Evolutionary conservation across 768 basidiomycete species (phyloP), one percentile per base, ranked within the genome.

Genomic region (Boletus barrowsii): DNA sequence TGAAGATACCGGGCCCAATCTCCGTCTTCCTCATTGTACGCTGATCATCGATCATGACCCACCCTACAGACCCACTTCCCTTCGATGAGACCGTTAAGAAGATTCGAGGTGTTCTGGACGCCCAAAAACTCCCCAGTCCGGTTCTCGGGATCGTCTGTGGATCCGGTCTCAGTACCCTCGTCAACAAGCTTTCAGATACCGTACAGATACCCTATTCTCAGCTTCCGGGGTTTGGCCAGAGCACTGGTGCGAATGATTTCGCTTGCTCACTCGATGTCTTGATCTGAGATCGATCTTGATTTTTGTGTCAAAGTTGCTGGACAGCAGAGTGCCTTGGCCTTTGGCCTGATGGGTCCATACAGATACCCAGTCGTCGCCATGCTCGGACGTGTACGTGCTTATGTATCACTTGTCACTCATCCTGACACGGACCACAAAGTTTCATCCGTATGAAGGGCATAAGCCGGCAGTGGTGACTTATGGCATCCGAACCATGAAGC

Each of bases 391-490:
- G 90, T 90, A 62, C 50, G 82, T 69, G 17, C 42, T 17, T 46
- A 37, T 40, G 26, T 39, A 26, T 36, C n/a, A 32, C 24, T 47
- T n/a, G 36, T 53, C 37, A 24, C 49, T 42, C 14, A 51, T 41
- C 29, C 49, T 53, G 50, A 51, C 49, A 42, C 42, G 54, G 33
- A 44, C 51, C 49, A 52, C 49, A 50, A 60, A 92, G 90, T 88
- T 93, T 62, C 91, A 93, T 68, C 78, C 83, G 1, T 96, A 94
- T 59, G 93, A 96, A 72, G 93, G 93, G 3, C 84, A 93, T 63
- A 68, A 76, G 24, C 73, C 92, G 40, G 68, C 79, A 8, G 81
- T 82, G 6, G 86, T 91, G 15, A 81, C 86, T 17, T 92, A 87
- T 64, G 90, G 92, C 11, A 83, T 94, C 51, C 79, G 90, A 49